A percentile compares a stretch with the other conserved stretches of the same genome.
Evolutionary conservation across 306 rosid species (phyloP).

Genomic region (Quercus engelmannii): DNA sequence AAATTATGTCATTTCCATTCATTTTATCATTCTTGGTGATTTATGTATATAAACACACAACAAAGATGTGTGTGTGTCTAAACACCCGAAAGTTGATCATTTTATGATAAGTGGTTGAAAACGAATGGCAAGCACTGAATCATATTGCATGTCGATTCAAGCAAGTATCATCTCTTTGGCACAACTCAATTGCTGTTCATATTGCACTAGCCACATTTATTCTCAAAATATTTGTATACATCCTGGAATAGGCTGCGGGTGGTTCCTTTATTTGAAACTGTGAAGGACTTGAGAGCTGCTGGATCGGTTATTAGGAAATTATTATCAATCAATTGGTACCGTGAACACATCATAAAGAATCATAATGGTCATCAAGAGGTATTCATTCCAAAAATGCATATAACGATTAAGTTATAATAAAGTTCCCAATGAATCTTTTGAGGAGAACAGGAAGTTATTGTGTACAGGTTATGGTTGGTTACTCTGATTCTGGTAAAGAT

Average conservation of each 20-base stretch:
- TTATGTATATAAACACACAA: background rate
- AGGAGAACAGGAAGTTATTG: slow-evolving; percentile 18
- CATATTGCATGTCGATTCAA: too few species aligned
- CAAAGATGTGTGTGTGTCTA: background rate
- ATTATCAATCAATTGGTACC: slow-evolving; percentile 85
- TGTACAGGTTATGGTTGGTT: slow-evolving; percentile 93
- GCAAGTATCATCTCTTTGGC: background rate
- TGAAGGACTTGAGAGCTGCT: slow-evolving; percentile 87
- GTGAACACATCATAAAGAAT: slow-evolving; percentile 65
- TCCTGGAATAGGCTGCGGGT: slow-evolving; percentile 68
- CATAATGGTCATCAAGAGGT: slow-evolving; percentile 96
- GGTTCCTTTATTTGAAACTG: slow-evolving; percentile 95
- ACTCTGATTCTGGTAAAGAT: slow-evolving; percentile 97
- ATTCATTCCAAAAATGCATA: slow-evolving; percentile 1
- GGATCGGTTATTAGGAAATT: slow-evolving; percentile 80
- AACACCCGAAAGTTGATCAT: background rate
- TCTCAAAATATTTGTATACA: slow-evolving; percentile 8
- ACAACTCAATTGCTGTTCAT: background rate
- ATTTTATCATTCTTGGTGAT: background rate
- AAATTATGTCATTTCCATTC: background rate
- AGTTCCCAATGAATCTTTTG: slow-evolving; percentile 13
- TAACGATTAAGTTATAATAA: background rate
- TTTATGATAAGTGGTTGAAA: background rate
- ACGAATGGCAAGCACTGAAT: background rate
- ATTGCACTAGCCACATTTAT: background rate